A percentile compares a stretch with the other conserved stretches of the same genome.
Evolutionary conservation across 1,139 yeast genomes (phyloP).

Genomic region (Debaryomyces udenii): DNA sequence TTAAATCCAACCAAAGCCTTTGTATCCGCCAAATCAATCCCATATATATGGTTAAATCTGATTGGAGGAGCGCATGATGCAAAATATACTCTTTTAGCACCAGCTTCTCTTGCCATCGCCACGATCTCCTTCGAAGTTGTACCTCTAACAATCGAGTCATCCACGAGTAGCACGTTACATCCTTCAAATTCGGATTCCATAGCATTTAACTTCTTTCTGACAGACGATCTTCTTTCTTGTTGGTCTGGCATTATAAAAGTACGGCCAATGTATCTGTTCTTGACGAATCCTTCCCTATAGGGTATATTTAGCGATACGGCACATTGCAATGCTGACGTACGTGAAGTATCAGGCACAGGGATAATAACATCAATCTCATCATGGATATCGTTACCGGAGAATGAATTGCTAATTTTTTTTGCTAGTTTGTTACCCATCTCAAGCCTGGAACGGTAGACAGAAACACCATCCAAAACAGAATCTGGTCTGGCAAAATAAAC

Average conservation of each 20-base stretch:
- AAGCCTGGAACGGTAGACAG: conserved; percentile 89
- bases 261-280: conserved; percentile 95
- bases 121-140: conserved; percentile 96
- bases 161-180: conserved; percentile 87
- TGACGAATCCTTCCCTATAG: conserved; percentile 95
- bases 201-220: conserved; percentile 91
- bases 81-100: conserved; percentile 88
- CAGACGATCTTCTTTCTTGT: conserved; percentile 90
- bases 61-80: conserved; percentile 99
- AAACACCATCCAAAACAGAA: conserved; percentile 91
- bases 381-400: conserved; percentile 43
- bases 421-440: conserved; percentile 95
- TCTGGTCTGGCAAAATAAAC: conserved; percentile 99
- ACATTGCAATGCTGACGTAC: conserved; percentile 92
- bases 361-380: conserved; percentile 87
- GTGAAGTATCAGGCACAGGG: conserved; percentile 97
- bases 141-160: conserved; percentile 96
- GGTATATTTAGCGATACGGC: conserved; percentile 80
- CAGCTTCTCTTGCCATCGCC: conserved; percentile 97
- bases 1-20: conserved; percentile 90
- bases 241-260: conserved; percentile 99
- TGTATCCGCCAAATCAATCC: conserved; percentile 95
- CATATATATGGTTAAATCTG: conserved; percentile 92
- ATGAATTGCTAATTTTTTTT: conserved; percentile 57
- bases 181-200: conserved; percentile 91